Evolutionary conservation across 2,329 filamentous ascomycete species (phyloP).

Genomic region (Aureobasidium sp.): DNA sequence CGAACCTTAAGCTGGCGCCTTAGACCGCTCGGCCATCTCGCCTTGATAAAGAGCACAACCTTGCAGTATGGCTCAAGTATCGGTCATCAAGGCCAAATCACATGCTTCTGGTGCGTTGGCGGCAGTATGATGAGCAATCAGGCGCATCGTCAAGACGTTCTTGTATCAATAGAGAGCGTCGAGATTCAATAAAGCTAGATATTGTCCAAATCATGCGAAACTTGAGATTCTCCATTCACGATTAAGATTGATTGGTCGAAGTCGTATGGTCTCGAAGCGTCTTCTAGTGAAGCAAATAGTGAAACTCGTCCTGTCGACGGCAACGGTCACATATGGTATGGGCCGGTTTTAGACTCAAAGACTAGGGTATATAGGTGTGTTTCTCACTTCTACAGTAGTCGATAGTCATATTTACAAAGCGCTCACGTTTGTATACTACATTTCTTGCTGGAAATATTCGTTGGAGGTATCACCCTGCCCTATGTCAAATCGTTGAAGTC

Average conservation of each 20-base stretch:
- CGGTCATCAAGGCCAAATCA: too few species aligned
- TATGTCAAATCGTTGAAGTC: background rate
- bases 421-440: background rate
- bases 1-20: conserved; percentile 14
- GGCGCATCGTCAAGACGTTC: background rate
- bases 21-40: conserved; percentile 15
- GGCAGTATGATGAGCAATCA: background rate
- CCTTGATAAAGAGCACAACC: background rate
- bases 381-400: background rate
- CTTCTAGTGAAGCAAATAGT: background rate
- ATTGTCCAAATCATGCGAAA: background rate
- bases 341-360: background rate
- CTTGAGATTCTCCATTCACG: background rate
- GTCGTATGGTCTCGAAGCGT: background rate
- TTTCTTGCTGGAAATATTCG: background rate
- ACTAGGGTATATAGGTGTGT: background rate
- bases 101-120: background rate
- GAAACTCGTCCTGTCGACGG: background rate
- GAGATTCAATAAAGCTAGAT: background rate
- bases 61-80: too few species aligned
- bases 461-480: background rate
- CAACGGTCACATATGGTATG: background rate
- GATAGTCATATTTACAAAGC: too few species aligned
- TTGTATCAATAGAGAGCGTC: background rate
- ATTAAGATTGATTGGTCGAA: too few species aligned